Base-by-base conservation (phyloP, 2,329 filamentous ascomycete genomes). In the Sarocladium strictum region DNA sequence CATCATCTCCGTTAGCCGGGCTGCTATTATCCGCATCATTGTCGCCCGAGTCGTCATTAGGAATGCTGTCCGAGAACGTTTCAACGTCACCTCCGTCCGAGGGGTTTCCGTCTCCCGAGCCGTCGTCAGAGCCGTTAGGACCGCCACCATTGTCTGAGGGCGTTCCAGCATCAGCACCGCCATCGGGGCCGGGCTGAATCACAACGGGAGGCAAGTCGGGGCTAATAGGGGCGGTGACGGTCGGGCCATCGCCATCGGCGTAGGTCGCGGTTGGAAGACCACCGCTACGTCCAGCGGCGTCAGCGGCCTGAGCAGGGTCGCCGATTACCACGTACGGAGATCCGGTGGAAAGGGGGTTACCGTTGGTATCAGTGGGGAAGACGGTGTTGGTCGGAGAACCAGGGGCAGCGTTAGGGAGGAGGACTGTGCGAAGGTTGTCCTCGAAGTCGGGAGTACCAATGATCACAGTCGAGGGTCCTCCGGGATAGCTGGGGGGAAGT, bases 301-400 rank as follows among this genome's bases (percentile, higher is more conserved):
- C 49, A 5, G 23, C 45, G 12, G 27, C 49, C 43, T 26, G 23
- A 27, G 43, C 23, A 47, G 35, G 53, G n/a, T 57, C 38, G 27
- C 60, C 60, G 40, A 56, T 17, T 12, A 60, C 41, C 23, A 54
- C 57, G 17, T 59, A 56, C 2, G 57, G 58, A 1, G 51, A 50
- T 12, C 56, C 57, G 3, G 55, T 57, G 26, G 58, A 53, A 3
- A 61, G 19, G 21, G 57, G 59, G 35, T 56, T 53, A n/a, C 61
- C 59, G 15, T 58, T 38, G n/a, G 32, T 17, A 23, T 56, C 57
- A 19, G 61, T 62, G 2, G 61, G 61, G 23, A 60, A 35, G 40
- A 60, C n/a, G 2, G 56, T 59, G 7, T 50, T 52, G 3, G 57
- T 56, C 5, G 56, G 54, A 19, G 52, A 58, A 15, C 35, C 54